Percentiles rank a stretch among this genome's conserved stretches.
These are phyloP conservation scores for Hemileccinum rubropunctum DNA, from an alignment of 768 basidiomycete genomes.

Conservation along the genomic window DNA sequence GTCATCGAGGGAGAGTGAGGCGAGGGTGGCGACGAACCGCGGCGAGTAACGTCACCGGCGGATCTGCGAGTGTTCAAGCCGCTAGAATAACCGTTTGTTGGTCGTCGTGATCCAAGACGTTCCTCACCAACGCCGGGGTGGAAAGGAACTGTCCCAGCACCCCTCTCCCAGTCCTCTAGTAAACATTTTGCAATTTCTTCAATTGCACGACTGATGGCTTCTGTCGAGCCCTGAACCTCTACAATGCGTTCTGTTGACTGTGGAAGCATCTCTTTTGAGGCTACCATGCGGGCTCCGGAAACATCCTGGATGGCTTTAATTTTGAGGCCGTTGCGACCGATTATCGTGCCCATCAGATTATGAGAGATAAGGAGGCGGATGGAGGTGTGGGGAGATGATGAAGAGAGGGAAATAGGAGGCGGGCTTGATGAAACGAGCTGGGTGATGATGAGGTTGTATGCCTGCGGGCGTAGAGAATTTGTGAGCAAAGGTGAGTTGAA, in stretches of 20 bases:
- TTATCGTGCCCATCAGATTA: constrained; percentile 99
- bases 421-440: constrained; percentile 85
- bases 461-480: constrained; percentile 45
- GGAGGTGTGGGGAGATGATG: constrained; percentile 69
- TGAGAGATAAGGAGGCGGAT: constrained; percentile 98
- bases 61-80: constrained; percentile 56
- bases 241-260: constrained; percentile 99
- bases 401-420: constrained; percentile 66
- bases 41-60: constrained; percentile 54
- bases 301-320: constrained; percentile 98
- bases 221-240: constrained; percentile 92
- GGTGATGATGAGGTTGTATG: constrained; percentile 91
- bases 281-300: constrained; percentile 97
- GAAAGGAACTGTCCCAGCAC: constrained; percentile 91
- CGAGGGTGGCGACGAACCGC: constrained; percentile 40
- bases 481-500: constrained; percentile 4
- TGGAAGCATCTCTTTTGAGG: constrained; percentile 98
- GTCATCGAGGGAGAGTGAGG: constrained; percentile 44
- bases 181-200: constrained; percentile 95
- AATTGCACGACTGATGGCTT: constrained; percentile 89
- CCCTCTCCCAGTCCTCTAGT: constrained; percentile 95
- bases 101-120: constrained; percentile 49
- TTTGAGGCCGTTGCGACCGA: constrained; percentile 93
- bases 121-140: constrained; percentile 86
- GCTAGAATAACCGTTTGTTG: constrained; percentile 49